Base-by-base conservation (phyloP, 176 grass and related monocot genomes). In the Musa acuminata region DNA sequence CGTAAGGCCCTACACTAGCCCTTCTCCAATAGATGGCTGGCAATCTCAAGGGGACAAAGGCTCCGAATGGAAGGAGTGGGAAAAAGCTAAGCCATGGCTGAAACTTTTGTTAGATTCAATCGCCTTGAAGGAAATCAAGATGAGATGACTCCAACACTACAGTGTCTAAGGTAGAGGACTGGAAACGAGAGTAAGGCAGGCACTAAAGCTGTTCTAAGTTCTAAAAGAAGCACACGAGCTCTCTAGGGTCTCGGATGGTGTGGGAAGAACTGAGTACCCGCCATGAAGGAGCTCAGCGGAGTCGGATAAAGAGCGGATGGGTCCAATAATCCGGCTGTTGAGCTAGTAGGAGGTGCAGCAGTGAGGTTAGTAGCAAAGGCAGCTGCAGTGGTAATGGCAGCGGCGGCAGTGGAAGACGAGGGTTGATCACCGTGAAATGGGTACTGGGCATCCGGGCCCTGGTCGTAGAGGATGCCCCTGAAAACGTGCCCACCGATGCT, bases 231-330 rank as follows among this genome's bases (percentile, higher is more conserved):
- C 35, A 43, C 35, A 43, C 4, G 35, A 43, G 26, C 26, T 50
- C 68, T 57, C 84, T 85, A 90, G 53, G 90, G 89, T 86, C 87
- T 88, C 62, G 90, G 85, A 71, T 97, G 92, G 89, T 97, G 90
- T 78, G 94, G 90, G 84, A 93, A 97, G 90, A 93, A 97, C 84
- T 90, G 94, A 22, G 94, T 91, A 73, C 87, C 87, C 82, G 90
- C 83, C 62, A 91, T 89, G 87, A 97, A 97, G 51, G 90, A 87
- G 17, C 90, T 85, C 63, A 97, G 85, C 3, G 94, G 90, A 81
- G 94, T 88, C 82, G 94, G 94, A 77, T 97, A 97, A 73, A 90
- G 90, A 73, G 48, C 17, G n/a, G 75, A 51, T 23, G 75, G 57
- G 52, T 97, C 94, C 87, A 97, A 85, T 1, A 97, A 79, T 67